These are phyloP conservation scores for Leishmania tarentolae DNA, from an alignment of 208 protist genomes.

Conservation along the genomic window DNA sequence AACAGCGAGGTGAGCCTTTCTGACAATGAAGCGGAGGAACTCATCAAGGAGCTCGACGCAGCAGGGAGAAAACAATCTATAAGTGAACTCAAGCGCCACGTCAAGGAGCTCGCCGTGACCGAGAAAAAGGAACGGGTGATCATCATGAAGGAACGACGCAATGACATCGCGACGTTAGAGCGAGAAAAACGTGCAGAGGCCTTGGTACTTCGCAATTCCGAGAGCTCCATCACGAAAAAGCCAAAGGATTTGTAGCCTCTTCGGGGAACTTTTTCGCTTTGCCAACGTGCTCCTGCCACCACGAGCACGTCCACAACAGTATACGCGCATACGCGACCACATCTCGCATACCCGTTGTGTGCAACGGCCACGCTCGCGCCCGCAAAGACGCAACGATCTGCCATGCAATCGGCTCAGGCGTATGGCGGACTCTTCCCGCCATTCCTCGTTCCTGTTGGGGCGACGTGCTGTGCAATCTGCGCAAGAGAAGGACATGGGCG, in stretches of 20 bases:
- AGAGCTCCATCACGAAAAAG: conserved; percentile 7
- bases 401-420: too few species aligned
- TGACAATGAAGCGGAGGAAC: conserved; percentile 18
- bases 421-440: too few species aligned
- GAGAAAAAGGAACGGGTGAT: conserved; percentile 47
- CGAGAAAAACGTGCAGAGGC: conserved; percentile 26
- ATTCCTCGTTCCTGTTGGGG: background rate
- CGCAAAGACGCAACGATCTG: too few species aligned
- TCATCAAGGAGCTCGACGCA: conserved; percentile 22
- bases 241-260: conserved; percentile 11
- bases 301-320: background rate
- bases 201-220: conserved; percentile 19
- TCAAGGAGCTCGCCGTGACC: conserved; percentile 33
- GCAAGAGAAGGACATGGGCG: too few species aligned
- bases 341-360: background rate
- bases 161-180: conserved; percentile 35
- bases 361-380: background rate
- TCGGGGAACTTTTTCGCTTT: background rate
- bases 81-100: conserved; percentile 38
- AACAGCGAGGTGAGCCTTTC: background rate
- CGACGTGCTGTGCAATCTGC: too few species aligned
- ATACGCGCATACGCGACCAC: background rate
- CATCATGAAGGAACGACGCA: conserved; percentile 31
- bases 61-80: conserved; percentile 37
- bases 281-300: background rate